phyloP scores from a whole-genome alignment of 2,329 filamentous ascomycete genomes.

The Aspergillus texensis region DNA sequence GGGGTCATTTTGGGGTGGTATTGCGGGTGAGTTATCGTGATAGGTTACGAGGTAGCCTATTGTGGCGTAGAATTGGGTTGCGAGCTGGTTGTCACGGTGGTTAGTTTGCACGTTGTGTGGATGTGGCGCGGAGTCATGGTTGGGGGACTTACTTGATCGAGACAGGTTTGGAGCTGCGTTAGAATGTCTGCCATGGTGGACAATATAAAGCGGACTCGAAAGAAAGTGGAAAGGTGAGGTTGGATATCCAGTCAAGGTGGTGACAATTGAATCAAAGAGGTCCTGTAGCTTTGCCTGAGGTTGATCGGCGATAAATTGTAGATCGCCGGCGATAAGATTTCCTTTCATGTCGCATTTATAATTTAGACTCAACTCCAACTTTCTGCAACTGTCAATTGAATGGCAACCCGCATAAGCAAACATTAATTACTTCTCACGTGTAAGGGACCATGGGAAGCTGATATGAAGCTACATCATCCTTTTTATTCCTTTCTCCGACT shows the following conservation, averaged over 20 bases:
- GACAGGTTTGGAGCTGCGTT: slow-evolving; percentile 54
- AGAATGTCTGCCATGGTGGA: slow-evolving; percentile 48
- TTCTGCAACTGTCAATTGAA: neutral
- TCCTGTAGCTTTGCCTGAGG: neutral
- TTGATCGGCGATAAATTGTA: slow-evolving; percentile 3
- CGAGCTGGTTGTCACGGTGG: slow-evolving; percentile 37
- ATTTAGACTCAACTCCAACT: neutral
- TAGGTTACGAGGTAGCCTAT: slow-evolving; percentile 52
- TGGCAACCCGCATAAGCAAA: neutral
- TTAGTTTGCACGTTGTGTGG: slow-evolving; percentile 6
- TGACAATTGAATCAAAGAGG: slow-evolving; percentile 6
- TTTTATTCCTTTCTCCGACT: slow-evolving; percentile 9
- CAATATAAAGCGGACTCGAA: neutral
- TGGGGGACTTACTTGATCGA: slow-evolving; percentile 46
- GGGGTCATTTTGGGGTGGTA: slow-evolving; percentile 32
- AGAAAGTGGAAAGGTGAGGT: neutral
- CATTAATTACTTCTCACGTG: neutral
- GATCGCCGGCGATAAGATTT: slow-evolving; percentile 8
- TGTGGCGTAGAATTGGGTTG: slow-evolving; percentile 56
- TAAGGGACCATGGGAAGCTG: neutral
- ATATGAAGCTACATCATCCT: neutral
- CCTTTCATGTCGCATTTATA: neutral
- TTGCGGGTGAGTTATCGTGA: slow-evolving; percentile 47
- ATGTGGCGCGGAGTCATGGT: neutral
- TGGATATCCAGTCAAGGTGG: slow-evolving; percentile 21